phyloP scores from a whole-genome alignment of 2,329 filamentous ascomycete genomes.

The Diplocarpon rosae region DNA sequence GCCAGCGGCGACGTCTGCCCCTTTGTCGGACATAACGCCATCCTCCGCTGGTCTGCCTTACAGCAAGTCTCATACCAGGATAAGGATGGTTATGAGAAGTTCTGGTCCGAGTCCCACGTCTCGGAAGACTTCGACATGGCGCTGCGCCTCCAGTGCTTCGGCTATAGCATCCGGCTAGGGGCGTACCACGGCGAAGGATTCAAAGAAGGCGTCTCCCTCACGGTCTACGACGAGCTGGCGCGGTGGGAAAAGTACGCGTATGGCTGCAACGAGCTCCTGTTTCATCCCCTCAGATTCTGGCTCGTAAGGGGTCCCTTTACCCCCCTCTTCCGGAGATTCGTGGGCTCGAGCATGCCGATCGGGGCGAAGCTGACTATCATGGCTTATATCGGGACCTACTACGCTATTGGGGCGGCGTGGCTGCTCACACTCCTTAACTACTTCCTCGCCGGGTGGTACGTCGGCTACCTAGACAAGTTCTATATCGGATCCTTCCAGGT shows the following conservation, averaged over 20 bases:
- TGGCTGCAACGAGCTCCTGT: conserved; percentile 72
- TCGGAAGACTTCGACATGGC: conserved; percentile 79
- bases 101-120: conserved; percentile 71
- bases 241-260: conserved; percentile 85
- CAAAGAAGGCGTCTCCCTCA: conserved; percentile 74
- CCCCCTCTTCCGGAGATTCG: conserved; percentile 63
- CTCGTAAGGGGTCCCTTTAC: conserved; percentile 65
- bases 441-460: conserved; percentile 66
- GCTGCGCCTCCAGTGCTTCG: conserved; percentile 59
- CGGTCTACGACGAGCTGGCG: conserved; percentile 73
- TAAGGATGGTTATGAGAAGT: conserved; percentile 58
- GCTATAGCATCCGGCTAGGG: conserved; percentile 62
- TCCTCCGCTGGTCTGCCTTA: conserved; percentile 64
- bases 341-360: conserved; percentile 62
- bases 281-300: conserved; percentile 69
- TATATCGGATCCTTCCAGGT: conserved; percentile 71
- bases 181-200: conserved; percentile 68
- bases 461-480: conserved; percentile 68
- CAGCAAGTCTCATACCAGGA: conserved; percentile 63
- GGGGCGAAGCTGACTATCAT: conserved; percentile 67
- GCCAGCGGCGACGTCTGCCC: conserved; percentile 67
- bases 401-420: conserved; percentile 67
- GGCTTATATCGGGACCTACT: conserved; percentile 72
- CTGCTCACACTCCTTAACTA: conserved; percentile 64
- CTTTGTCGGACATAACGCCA: conserved; percentile 72